These are phyloP conservation scores for Meyerozyma smithsonii DNA, from an alignment of 1,139 yeast genomes.

Conservation along the genomic window DNA sequence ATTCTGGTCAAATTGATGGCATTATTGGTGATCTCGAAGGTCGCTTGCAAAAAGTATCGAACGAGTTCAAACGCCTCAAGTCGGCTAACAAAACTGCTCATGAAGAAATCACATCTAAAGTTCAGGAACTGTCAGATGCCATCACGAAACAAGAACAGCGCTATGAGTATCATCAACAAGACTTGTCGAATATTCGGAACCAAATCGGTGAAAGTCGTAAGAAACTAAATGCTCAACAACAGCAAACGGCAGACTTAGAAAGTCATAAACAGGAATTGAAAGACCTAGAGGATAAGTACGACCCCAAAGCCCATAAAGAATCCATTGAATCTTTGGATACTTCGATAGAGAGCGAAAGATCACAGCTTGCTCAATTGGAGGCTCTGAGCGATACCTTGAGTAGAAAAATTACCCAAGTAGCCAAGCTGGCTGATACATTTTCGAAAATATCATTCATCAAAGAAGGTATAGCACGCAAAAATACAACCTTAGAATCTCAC, in stretches of 20 bases:
- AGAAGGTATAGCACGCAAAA: conserved; percentile 11
- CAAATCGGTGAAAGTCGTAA: conserved; percentile 30
- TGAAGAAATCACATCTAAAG: conserved; percentile 6
- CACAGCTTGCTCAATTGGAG: conserved; percentile 25
- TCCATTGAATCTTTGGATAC: conserved; percentile 26
- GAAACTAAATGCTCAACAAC: conserved; percentile 30
- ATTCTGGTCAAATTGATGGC: conserved; percentile 3
- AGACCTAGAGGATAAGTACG: conserved; percentile 26
- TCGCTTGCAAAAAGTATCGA: neutral
- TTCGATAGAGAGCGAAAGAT: neutral
- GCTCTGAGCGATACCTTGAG: conserved; percentile 49
- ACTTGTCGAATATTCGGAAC: conserved; percentile 23
- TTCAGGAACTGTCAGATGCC: conserved; percentile 25
- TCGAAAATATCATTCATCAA: conserved; percentile 45
- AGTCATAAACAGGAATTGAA: conserved; percentile 33
- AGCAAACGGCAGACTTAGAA: conserved; percentile 38
- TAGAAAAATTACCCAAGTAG: conserved; percentile 45
- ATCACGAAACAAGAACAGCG: conserved; percentile 41
- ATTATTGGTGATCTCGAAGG: too few relatives aligned
- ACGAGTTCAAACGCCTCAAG: conserved; percentile 4
- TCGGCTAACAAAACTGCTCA: conserved; percentile 3
- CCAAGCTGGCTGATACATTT: conserved; percentile 54
- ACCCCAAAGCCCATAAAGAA: conserved; percentile 20
- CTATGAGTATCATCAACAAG: conserved; percentile 29
- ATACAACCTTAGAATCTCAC: conserved; percentile 4